Evolutionary conservation across 306 rosid species (phyloP), one percentile per base, ranked within the genome.

Genomic region (Rubus parviflorus): DNA sequence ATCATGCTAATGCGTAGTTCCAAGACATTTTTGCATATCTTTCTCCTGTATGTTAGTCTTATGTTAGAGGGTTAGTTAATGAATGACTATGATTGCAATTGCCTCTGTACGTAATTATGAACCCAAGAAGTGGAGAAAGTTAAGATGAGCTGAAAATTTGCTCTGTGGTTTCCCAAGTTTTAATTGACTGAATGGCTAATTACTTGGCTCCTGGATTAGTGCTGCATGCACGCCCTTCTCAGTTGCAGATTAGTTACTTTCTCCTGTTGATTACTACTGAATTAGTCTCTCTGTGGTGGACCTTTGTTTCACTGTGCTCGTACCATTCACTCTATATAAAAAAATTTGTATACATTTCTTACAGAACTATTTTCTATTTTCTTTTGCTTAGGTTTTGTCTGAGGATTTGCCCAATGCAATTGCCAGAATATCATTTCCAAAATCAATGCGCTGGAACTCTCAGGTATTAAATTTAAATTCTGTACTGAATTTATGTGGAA

Each of bases 381-480:
- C 22, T 58, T 74, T 66, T 42, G 65, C 37, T 41, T 73, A 94
- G 98, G 97, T 94, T 76, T 83, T 94, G 72, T 94, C 94, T 40
- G 94, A 89, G 86, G 91, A 92, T 71, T 86, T 92, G 77, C 94
- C 98, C 58, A 82, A 79, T 82, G 70, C 83, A 17, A 83, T 94
- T 85, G 89, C 87, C 23, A 94, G 87, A 84, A 82, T 94, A 76
- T 90, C 98, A 79, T 92, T 94, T 77, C 89, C 96, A 40, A 94
- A 94, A 93, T 88, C 97, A 78, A 92, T 94, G 98, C 91, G 90
- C n/a, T 94, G 97, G 98, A 94, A 90, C 72, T 90, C 97, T 76
- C 92, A 92, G 93, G 98, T 94, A 79, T 40, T 75, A 72, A 42
- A 56, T 76, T 61, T 80, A 64, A 30, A 48, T 58, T 47, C 56